phyloP scores from a whole-genome alignment of 1,284 basidiomycete genomes.

The Cystobasidium pallidum region DNA sequence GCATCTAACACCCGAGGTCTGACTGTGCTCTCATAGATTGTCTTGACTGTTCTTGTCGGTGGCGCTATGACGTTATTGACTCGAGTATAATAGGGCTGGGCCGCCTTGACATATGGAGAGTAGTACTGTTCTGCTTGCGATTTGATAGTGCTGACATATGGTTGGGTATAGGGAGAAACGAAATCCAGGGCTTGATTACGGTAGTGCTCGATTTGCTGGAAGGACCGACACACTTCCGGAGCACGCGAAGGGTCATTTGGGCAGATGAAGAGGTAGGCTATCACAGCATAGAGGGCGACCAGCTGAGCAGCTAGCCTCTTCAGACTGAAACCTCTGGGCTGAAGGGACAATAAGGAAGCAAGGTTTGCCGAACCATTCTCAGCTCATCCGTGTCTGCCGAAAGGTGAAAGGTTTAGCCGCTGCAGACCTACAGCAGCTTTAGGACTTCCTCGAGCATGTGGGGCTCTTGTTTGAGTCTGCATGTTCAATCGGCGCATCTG shows the following conservation, averaged over 20 bases:
- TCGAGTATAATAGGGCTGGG: constrained; percentile 44
- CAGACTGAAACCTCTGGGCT: constrained; percentile 38
- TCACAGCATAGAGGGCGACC: constrained; percentile 27
- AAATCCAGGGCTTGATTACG: constrained; percentile 30
- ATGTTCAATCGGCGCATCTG: constrained; percentile 27
- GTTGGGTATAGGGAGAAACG: constrained; percentile 27
- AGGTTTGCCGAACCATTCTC: constrained; percentile 1
- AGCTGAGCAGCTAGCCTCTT: constrained; percentile 28
- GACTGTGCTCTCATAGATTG: constrained; percentile 40
- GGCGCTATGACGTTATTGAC: constrained; percentile 36
- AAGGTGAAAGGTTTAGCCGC: neutral
- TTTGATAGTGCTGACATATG: constrained; percentile 18
- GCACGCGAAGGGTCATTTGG: constrained; percentile 42
- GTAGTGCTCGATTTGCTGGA: constrained; percentile 30
- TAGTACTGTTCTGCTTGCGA: constrained; percentile 2
- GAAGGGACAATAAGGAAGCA: neutral
- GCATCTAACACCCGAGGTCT: constrained; percentile 45
- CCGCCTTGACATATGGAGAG: constrained; percentile 26
- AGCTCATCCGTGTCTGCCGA: too few relatives aligned
- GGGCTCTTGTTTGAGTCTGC: constrained; percentile 6
- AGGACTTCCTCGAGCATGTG: neutral
- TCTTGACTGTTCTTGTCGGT: neutral
- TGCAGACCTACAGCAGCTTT: constrained; percentile 5
- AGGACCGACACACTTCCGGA: constrained; percentile 41
- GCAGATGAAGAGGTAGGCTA: constrained; percentile 43